These are phyloP conservation scores for Teratosphaeria zuluensis DNA, from an alignment of 2,329 filamentous ascomycete genomes.

Conservation along the genomic window DNA sequence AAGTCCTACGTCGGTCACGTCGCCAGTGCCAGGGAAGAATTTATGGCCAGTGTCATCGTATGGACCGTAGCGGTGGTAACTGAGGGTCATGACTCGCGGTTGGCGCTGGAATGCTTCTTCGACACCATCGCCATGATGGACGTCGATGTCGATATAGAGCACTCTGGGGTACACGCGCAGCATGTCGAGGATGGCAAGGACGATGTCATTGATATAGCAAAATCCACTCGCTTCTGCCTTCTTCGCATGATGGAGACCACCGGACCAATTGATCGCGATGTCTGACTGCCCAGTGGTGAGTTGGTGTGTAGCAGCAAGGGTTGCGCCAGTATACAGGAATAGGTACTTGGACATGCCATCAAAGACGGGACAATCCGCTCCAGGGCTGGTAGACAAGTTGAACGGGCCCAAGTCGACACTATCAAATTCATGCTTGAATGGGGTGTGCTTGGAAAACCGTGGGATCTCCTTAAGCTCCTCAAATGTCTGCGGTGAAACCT, in stretches of 20 bases:
- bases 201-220: conserved; percentile 98
- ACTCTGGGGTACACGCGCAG: conserved; percentile 74
- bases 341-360: conserved; percentile 94
- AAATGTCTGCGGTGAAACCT: conserved; percentile 25
- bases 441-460: conserved; percentile 31
- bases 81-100: conserved; percentile 83
- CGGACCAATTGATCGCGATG: conserved; percentile 96
- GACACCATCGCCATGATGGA: conserved; percentile 84
- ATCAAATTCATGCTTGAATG: conserved; percentile 36
- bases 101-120: conserved; percentile 87
- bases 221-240: conserved; percentile 90
- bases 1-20: conserved; percentile 54
- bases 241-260: conserved; percentile 92
- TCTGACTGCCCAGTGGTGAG: conserved; percentile 79
- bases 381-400: conserved; percentile 53
- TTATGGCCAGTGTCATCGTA: conserved; percentile 40
- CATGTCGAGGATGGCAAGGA: conserved; percentile 82
- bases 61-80: conserved; percentile 95
- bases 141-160: conserved; percentile 89
- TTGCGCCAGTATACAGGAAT: conserved; percentile 83
- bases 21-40: conserved; percentile 61
- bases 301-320: conserved; percentile 82
- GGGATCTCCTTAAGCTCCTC: conserved; percentile 44
- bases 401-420: conserved; percentile 48
- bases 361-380: conserved; percentile 92